Evolutionary conservation across 495 filamentous ascomycete genomes (phyloP), one percentile per base, ranked within the genome.

Genomic region (Penicillium coffeae): DNA sequence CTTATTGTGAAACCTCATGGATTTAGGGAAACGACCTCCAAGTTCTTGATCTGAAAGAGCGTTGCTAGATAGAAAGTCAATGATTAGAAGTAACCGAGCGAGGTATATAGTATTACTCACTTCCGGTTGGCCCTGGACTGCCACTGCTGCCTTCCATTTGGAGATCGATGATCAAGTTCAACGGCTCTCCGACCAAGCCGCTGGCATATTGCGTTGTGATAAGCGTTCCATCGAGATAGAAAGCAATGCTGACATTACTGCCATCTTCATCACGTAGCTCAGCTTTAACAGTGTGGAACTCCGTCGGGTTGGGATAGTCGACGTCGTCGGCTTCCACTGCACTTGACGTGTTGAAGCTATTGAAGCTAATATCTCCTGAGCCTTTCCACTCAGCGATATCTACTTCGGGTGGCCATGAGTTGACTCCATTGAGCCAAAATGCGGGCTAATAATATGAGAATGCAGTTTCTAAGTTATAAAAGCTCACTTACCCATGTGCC

Each of bases 381-480:
- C 80, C 79, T 53, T 82, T 83, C 80, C 80, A 82, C 60, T 82
- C 79, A 1, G 78, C 79, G 64, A 82, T 69, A 49, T 84, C 79
- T 32, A 82, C 68, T 70, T 82, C 80, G 0, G 80, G 79, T 41
- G 79, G 79, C 79, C 80, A 84, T 7, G 71, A 68, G 12, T 72
- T 51, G 1, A 75, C 76, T 0, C 69, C 77, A 16, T 78, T 78
- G 22, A 83, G 60, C 80, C 79, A 84, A 30, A 85, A 79, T 3
- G 80, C 80, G 3, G 79, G 78, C 42, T 10, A n/a, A n/a, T n/a
- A n/a, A n/a, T n/a, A n/a, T n/a, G n/a, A n/a, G n/a, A n/a, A n/a
- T n/a, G n/a, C n/a, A n/a, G n/a, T n/a, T n/a, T n/a, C n/a, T n/a
- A n/a, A n/a, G n/a, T n/a, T n/a, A n/a, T n/a, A n/a, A n/a, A n/a